Base-by-base conservation (phyloP, 257 asterid genomes). In the Penstemon eatonii region DNA sequence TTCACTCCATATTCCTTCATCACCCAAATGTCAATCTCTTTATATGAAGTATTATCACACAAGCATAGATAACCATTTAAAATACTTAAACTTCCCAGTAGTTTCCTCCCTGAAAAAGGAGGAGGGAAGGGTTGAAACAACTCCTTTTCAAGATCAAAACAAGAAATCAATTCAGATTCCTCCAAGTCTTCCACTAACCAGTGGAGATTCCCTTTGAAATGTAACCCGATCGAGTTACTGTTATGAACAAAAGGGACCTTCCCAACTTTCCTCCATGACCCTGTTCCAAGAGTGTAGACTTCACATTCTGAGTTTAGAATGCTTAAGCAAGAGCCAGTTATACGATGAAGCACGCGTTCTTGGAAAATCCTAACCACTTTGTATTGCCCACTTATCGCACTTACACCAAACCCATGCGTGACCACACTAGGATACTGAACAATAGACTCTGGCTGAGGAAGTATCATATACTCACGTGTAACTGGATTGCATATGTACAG, bases 121-220 rank as follows among this genome's bases (percentile, higher is more conserved):
- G 79, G 70, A 4, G 86, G 81, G 5, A 79, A 72, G 2, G 80
- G 73, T 13, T 40, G 51, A 54, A 87, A 82, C 44, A 41, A 0
- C 78, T 83, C 94, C 6, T 38, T 66, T 51, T 83, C 81, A 0
- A 89, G 85, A 70, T 83, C 82, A 39, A 86, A 82, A 39, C 86
- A 76, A 1, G 87, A 83, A 46, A 89, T 75, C 46, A 77, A 55
- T 56, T 86, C 90, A 2, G 7, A 3, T 5, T 71, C 59, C 10
- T 71, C 59, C 40, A 69, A 64, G 73, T 86, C 88, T n/a, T 19
- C 39, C 11, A 78, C 68, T 70, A 83, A 62, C 91, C 94, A 86
- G 40, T 86, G 90, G n/a, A 84, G 70, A 13, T 75, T 79, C 0
- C 82, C 81, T 6, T 69, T 59, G 45, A 83, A 47, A 40, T 76